Evolutionary conservation across 139 green algal species (phyloP), one percentile per base, ranked within the genome.

Genomic region (Chlamydomonas incerta): DNA sequence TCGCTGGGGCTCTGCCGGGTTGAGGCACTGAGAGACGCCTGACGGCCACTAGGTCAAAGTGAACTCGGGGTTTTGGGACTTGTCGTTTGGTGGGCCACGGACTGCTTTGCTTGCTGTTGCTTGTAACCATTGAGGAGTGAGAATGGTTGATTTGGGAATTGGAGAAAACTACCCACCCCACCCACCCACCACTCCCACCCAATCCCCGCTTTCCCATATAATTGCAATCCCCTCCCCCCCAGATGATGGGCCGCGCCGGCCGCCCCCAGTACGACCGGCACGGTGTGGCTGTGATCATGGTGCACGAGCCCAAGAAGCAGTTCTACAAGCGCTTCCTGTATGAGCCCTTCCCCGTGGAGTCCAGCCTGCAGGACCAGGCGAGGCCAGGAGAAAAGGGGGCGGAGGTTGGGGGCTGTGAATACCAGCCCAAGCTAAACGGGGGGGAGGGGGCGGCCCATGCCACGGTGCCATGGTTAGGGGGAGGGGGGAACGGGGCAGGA

Each of bases 251-350:
- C 20, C 92, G 97, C 41, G 97, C 97, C 34, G 97, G 97, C 33
- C 90, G 97, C 20, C 97, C 97, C 41, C 97, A 99, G 90, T 99
- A 94, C 87, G 97, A 99, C 89, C 85, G 87, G 17, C 93, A 96
- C 63, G 97, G 84, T 74, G 84, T 98, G 60, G 96, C 96, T 0
- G 97, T 99, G 35, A 98, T 99, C 88, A 98, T 99, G 92, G 98
- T 91, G 85, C 93, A 98, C 86, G 98, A 99, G 83, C 95, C 97
- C 80, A 99, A 99, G 88, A 99, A 99, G 91, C 92, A 92, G 74
- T 99, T 99, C 88, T 99, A 99, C 92, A 99, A 99, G 87, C 97
- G 98, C 90, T 99, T 99, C 90, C 89, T 99, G 85, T 99, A 99
- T 81, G 97, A 99, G 90, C 97, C 97, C 33, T 99, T 99, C 91